Evolutionary conservation across 371 early-diverging fungal genomes (phyloP).

Genomic region (Syncephalis plumigaleata): DNA sequence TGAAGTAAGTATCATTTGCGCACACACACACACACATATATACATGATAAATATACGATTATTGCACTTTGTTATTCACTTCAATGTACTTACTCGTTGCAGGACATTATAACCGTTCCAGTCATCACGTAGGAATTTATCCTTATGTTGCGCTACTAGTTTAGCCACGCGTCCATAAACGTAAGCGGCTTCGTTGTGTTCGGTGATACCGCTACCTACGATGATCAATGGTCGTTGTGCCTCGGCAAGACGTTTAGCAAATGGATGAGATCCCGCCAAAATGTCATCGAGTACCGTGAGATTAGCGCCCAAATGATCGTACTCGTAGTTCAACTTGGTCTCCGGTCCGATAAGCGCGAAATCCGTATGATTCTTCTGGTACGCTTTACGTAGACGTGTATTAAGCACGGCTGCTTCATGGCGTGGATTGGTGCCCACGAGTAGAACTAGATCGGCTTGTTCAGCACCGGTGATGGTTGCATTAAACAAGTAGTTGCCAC

Average conservation of each 20-base stretch:
- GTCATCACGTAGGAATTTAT: slow-evolving; percentile 46
- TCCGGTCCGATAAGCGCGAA: slow-evolving; percentile 67
- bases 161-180: slow-evolving; percentile 49
- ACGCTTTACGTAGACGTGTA: slow-evolving; percentile 88
- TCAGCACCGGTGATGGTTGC: slow-evolving; percentile 73
- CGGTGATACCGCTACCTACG: slow-evolving; percentile 68
- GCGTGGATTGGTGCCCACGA: slow-evolving; percentile 91
- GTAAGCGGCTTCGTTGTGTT: slow-evolving; percentile 47
- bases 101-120: slow-evolving; percentile 87
- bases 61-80: slow-evolving; percentile 8
- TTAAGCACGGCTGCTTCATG: slow-evolving; percentile 93
- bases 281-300: slow-evolving; percentile 51
- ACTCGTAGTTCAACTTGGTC: slow-evolving; percentile 78
- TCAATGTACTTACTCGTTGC: slow-evolving; percentile 38
- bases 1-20: slow-evolving; percentile 15
- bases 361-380: slow-evolving; percentile 60
- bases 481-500: slow-evolving; percentile 81
- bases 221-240: slow-evolving; percentile 89
- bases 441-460: slow-evolving; percentile 78
- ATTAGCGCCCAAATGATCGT: slow-evolving; percentile 61
- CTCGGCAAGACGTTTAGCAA: slow-evolving; percentile 48
- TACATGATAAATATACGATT: too few relatives aligned
- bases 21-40: too few relatives aligned
- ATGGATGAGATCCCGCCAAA: slow-evolving; percentile 48
- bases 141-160: slow-evolving; percentile 45